Conservation (phyloP, 2,329 filamentous ascomycete genomes). For the Epichloe glyceriae region DNA sequence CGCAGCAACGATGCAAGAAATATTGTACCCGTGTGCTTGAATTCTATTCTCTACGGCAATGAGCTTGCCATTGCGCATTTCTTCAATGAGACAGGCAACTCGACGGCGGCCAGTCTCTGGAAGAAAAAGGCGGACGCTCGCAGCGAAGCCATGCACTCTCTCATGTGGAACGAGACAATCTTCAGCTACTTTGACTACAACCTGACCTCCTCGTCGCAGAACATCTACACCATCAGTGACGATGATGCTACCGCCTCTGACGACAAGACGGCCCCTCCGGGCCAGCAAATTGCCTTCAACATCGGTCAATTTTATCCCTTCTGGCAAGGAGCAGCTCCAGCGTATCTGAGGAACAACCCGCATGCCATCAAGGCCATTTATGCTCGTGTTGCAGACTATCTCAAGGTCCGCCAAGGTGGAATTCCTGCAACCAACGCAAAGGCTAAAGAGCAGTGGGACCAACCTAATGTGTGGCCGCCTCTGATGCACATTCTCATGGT, state of each 20-base stretch:
- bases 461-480: slow-evolving; percentile 58
- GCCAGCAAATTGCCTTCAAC: slow-evolving; percentile 44
- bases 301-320: slow-evolving; percentile 54
- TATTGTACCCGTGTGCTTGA: slow-evolving; percentile 51
- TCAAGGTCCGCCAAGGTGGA: slow-evolving; percentile 39
- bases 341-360: slow-evolving; percentile 43
- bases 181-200: slow-evolving; percentile 60
- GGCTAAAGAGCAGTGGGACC: slow-evolving; percentile 56
- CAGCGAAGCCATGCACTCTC: slow-evolving; percentile 46
- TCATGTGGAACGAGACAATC: slow-evolving; percentile 52
- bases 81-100: slow-evolving; percentile 36
- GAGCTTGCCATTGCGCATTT: slow-evolving; percentile 47
- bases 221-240: slow-evolving; percentile 39
- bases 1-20: slow-evolving; percentile 47
- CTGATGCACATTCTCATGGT: slow-evolving; percentile 52
- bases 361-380: slow-evolving; percentile 42
- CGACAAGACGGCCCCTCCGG: slow-evolving; percentile 33
- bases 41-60: slow-evolving; percentile 55
- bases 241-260: slow-evolving; percentile 22
- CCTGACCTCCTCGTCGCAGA: slow-evolving; percentile 42
- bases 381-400: slow-evolving; percentile 36
- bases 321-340: slow-evolving; percentile 53
- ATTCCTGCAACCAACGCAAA: slow-evolving; percentile 49
- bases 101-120: slow-evolving; percentile 36
- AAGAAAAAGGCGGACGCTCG: slow-evolving; percentile 34